Conservation (phyloP, 495 filamentous ascomycete genomes). For the Thermochaetoides thermophila region DNA sequence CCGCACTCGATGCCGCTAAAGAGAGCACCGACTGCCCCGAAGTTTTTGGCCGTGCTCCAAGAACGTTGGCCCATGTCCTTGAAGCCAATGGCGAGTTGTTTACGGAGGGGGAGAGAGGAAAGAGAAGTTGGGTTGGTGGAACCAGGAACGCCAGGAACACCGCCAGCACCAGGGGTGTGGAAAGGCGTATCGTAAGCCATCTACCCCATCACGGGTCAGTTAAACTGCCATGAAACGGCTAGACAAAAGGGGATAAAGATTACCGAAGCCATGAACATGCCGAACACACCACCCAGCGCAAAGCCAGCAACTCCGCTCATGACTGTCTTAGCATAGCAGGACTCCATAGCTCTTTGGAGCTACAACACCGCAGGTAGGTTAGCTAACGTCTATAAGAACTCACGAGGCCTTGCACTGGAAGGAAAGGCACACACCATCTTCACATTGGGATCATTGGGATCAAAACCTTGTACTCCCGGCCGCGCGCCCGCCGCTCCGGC, state of each 20-base stretch:
- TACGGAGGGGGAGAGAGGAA: constrained; percentile 55
- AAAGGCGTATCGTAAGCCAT: constrained; percentile 25
- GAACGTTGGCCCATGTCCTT: constrained; percentile 84
- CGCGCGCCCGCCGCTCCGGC: constrained; percentile 3
- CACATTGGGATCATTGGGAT: constrained; percentile 29
- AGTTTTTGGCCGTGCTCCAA: constrained; percentile 82
- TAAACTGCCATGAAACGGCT: not conserved
- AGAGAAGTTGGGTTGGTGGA: constrained; percentile 37
- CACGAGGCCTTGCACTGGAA: not conserved
- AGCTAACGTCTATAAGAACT: not conserved
- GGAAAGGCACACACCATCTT: constrained; percentile 14
- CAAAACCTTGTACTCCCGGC: constrained; percentile 9
- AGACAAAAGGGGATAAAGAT: not conserved
- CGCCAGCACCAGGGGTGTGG: constrained; percentile 9
- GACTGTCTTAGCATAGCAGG: constrained; percentile 68
- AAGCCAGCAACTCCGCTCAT: constrained; percentile 80
- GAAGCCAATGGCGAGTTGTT: constrained; percentile 74
- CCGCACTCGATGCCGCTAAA: constrained; percentile 91
- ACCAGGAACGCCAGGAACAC: constrained; percentile 3
- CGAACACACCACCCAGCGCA: constrained; percentile 80
- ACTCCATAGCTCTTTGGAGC: constrained; percentile 59
- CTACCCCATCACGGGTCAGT: constrained; percentile 2
- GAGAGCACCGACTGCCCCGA: constrained; percentile 78
- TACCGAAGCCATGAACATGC: constrained; percentile 89
- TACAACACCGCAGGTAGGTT: constrained; percentile 1